Evolutionary conservation across 768 basidiomycete species (phyloP).

Genomic region (Crassisporium funariophilum): DNA sequence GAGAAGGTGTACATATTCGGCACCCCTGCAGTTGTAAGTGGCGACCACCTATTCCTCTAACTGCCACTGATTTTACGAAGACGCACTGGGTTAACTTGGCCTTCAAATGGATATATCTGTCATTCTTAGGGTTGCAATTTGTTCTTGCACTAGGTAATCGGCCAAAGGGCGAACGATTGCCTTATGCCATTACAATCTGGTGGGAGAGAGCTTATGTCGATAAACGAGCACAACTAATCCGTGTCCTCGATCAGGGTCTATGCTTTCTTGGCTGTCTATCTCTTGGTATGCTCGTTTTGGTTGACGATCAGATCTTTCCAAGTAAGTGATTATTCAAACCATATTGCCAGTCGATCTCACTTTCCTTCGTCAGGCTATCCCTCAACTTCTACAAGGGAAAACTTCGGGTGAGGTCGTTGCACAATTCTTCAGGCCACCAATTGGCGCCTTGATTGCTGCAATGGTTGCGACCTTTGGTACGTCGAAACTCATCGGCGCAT

Average conservation of each 20-base stretch:
- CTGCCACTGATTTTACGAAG: constrained; percentile 36
- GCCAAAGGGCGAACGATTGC: constrained; percentile 83
- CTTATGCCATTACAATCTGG: constrained; percentile 78
- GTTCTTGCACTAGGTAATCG: constrained; percentile 71
- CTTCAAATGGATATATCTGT: constrained; percentile 86
- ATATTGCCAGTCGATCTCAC: neutral
- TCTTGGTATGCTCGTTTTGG: constrained; percentile 86
- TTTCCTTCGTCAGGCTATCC: constrained; percentile 40
- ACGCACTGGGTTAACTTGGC: constrained; percentile 87
- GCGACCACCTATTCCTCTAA: neutral
- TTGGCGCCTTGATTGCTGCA: constrained; percentile 83
- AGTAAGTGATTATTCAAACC: constrained; percentile 39
- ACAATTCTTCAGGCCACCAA: constrained; percentile 72
- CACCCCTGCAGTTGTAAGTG: constrained; percentile 63
- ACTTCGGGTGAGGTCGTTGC: constrained; percentile 49
- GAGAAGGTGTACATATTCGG: constrained; percentile 68
- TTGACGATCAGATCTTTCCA: constrained; percentile 79
- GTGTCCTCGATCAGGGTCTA: constrained; percentile 61
- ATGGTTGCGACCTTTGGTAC: constrained; percentile 86
- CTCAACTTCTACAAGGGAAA: constrained; percentile 49
- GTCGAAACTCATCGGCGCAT: constrained; percentile 8
- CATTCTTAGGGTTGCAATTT: constrained; percentile 78
- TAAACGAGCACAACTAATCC: neutral
- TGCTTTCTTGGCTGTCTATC: constrained; percentile 79
- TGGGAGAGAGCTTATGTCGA: constrained; percentile 28